Evolutionary conservation across 768 basidiomycete genomes (phyloP).

Genomic region (Boletus coccyginus): DNA sequence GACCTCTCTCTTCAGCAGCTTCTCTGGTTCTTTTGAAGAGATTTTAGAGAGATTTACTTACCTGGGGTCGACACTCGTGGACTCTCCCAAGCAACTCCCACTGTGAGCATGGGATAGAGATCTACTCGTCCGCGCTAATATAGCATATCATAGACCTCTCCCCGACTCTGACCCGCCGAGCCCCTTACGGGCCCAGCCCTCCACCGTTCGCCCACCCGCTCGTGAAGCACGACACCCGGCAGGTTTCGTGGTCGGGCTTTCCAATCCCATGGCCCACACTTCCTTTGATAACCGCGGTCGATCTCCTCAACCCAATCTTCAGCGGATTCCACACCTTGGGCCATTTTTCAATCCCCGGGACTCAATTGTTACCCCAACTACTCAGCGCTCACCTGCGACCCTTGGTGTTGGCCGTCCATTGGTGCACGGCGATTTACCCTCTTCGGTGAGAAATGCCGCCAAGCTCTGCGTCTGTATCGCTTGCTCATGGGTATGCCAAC

Average conservation of each 20-base stretch:
- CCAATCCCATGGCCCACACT: background rate
- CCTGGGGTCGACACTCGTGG: background rate
- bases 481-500: background rate
- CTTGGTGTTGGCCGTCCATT: background rate
- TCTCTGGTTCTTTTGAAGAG: background rate
- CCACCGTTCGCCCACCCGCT: no score
- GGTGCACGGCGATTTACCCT: rapidly evolving
- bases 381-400: background rate
- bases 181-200: background rate
- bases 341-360: background rate
- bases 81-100: background rate
- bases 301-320: background rate
- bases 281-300: background rate
- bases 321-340: background rate
- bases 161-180: background rate
- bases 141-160: background rate
- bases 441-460: background rate
- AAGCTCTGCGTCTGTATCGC: no score
- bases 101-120: background rate
- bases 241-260: no score
- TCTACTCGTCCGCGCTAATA: background rate
- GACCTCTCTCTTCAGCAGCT: background rate
- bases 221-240: background rate
- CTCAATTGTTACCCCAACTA: background rate
- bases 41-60: no score